Percentiles rank a stretch among this genome's conserved stretches.
These are phyloP conservation scores for Corynespora cassiicola DNA, from an alignment of 2,329 filamentous ascomycete species.

Conservation along the genomic window DNA sequence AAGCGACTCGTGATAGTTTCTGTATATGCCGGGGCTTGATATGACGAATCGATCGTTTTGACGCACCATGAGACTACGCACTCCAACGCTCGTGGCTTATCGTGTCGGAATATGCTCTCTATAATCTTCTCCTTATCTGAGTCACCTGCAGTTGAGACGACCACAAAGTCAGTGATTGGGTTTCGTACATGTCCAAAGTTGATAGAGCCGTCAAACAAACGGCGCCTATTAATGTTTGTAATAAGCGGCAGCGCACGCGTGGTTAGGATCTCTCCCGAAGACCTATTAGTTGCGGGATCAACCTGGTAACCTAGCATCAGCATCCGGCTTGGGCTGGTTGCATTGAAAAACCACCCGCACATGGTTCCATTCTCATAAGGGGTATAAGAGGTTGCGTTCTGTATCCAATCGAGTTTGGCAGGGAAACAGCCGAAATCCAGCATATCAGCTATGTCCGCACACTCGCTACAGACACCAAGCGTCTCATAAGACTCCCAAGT, in stretches of 20 bases:
- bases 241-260: constrained; percentile 11
- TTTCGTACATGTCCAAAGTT: constrained; percentile 15
- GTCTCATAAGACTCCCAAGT: constrained; percentile 20
- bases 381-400: constrained; percentile 1
- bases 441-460: constrained; percentile 9
- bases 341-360: constrained; percentile 18
- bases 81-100: constrained; percentile 11
- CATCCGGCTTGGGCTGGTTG: constrained; percentile 15
- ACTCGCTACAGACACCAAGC: constrained; percentile 18
- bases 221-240: constrained; percentile 2
- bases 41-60: constrained; percentile 19
- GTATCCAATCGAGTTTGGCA: constrained; percentile 11
- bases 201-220: constrained; percentile 11
- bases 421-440: constrained; percentile 14
- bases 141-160: constrained; percentile 8
- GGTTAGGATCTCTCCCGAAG: constrained; percentile 10
- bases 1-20: constrained; percentile 16
- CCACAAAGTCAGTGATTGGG: constrained; percentile 9
- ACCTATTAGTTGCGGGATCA: constrained; percentile 3
- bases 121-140: no score
- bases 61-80: constrained; percentile 22
- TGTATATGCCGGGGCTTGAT: constrained; percentile 10
- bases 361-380: constrained; percentile 12
- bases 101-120: constrained; percentile 7
- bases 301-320: constrained; percentile 16